phyloP scores from a whole-genome alignment of 495 filamentous ascomycete genomes.

The Thozetella sp. region DNA sequence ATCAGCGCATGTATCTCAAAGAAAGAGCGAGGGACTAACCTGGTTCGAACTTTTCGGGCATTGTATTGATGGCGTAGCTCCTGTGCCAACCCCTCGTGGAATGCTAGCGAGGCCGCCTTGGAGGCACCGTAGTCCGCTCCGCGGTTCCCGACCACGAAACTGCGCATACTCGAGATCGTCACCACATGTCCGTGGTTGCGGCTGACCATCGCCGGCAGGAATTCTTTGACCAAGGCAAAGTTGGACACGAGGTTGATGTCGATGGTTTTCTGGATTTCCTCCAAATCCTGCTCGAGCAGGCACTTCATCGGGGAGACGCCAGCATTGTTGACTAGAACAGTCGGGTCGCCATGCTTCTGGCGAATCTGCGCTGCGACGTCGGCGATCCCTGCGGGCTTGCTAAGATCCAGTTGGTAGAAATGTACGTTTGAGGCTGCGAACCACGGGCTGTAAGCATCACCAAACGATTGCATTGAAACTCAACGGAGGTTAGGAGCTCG shows the following conservation, averaged over 20 bases:
- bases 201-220: conserved; percentile 61
- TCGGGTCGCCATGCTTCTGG: conserved; percentile 46
- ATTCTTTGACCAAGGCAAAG: conserved; percentile 61
- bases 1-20: neutral
- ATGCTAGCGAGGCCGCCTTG: conserved; percentile 58
- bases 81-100: conserved; percentile 42
- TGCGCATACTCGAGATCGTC: conserved; percentile 56
- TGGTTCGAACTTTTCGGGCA: neutral
- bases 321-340: conserved; percentile 65
- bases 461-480: neutral
- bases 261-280: conserved; percentile 50
- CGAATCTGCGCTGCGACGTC: conserved; percentile 47
- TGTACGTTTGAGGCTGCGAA: neutral
- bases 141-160: conserved; percentile 48
- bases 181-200: conserved; percentile 64
- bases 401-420: conserved; percentile 6
- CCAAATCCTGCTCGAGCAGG: conserved; percentile 49
- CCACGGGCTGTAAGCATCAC: neutral
- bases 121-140: conserved; percentile 57
- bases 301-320: conserved; percentile 47
- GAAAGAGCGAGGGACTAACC: neutral
- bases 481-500: neutral
- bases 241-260: conserved; percentile 64
- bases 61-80: neutral
- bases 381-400: conserved; percentile 21